Base-by-base conservation (phyloP, 352 stramenopile genomes). In the Phytophthora kernoviae region DNA sequence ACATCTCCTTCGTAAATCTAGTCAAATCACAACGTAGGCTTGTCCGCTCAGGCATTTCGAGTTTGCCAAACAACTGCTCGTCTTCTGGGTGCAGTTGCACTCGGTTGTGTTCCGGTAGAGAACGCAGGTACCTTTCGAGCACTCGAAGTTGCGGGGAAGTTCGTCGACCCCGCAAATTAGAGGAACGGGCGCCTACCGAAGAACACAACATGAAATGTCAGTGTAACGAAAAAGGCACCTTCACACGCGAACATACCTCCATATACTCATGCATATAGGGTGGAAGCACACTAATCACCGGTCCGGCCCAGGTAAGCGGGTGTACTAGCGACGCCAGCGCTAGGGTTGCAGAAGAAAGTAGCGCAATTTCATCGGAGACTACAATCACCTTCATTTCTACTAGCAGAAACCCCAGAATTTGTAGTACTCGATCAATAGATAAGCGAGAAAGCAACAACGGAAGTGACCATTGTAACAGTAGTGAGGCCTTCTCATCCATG, bases 321-420 rank as follows among this genome's bases (percentile, higher is more conserved):
- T 82, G 61, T 26, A 86, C 43, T 18, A 86, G 41, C 2, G 75
- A 80, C 2, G 77, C 60, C 1, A 86, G 52, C 2, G 65, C 73
- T 26, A 86, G 33, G 8, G 70, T 82, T 33, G 58, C 58, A 44
- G 77, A 72, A 3, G 77, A 84, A 26, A 86, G 37, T 1, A 78
- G 67, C 8, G 62, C 62, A 10, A 82, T 66, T 17, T 77, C 62
- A 39, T 81, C 72, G 15, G 68, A 84, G 40, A 84, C 68, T 14
- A 86, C 40, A 36, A 86, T 72, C 12, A 86, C 57, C 33, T 86
- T 86, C 66, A 83, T 78, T 52, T 86, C 77, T 11, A 77, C 40
- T 18, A 86, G 53, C 30, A 86, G 42, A 8, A 81, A 47, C 14
- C 63, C 68, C 30, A 84, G 27, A 41, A 84, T 69, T n/a, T 74